Conservation (phyloP, 179 eudicot genomes). For the Silene coronaria region DNA sequence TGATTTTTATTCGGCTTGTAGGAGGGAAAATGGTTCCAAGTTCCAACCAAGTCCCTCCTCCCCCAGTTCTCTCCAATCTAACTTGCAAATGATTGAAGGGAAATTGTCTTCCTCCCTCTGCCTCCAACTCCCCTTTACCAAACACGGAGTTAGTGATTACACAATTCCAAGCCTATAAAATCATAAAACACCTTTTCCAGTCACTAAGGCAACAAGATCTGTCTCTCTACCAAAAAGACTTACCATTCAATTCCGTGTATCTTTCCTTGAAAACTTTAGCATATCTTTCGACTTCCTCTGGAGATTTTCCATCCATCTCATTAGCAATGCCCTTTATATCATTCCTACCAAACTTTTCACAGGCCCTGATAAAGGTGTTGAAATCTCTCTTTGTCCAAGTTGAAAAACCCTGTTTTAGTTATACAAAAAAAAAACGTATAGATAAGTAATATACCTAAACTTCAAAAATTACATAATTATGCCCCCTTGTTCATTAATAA, state of each 20-base stretch:
- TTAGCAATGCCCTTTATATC: conserved; percentile 70
- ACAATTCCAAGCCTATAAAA: background rate
- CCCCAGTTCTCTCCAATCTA: no score
- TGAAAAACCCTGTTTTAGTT: conserved; percentile 67
- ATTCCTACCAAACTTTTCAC: conserved; percentile 88
- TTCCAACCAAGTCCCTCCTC: no score
- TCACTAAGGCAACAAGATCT: background rate
- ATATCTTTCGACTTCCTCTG: conserved; percentile 95
- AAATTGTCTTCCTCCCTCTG: no score
- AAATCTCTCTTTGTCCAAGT: conserved; percentile 95
- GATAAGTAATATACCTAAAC: background rate
- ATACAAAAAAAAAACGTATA: background rate
- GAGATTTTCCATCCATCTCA: conserved; percentile 97
- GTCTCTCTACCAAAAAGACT: background rate
- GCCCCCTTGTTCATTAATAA: background rate
- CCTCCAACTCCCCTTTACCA: no score
- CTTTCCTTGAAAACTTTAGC: conserved; percentile 86
- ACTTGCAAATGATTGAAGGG: no score
- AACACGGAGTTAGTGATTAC: no score
- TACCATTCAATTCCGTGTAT: conserved; percentile 91
- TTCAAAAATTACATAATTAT: background rate
- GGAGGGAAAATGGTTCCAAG: no score
- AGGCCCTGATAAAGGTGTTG: conserved; percentile 84
- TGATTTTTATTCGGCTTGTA: no score
- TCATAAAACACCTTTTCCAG: background rate